A percentile compares a stretch with the other conserved stretches of the same genome.
These are phyloP conservation scores for Vanilla planifolia DNA, from an alignment of 106 monocot genomes.

Conservation along the genomic window DNA sequence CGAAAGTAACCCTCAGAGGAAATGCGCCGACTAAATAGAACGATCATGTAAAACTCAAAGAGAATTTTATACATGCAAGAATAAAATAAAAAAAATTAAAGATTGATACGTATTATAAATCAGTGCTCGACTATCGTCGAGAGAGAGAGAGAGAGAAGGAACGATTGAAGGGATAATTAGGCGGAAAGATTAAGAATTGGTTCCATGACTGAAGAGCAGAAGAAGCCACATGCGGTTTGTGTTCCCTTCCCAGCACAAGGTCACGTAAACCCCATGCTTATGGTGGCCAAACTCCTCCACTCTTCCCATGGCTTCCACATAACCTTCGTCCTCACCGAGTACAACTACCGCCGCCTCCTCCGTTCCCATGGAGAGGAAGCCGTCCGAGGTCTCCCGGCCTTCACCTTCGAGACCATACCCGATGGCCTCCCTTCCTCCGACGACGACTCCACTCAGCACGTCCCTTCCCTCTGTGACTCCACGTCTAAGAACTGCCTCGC, in stretches of 20 bases:
- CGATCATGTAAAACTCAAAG: too few species aligned
- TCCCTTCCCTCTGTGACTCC: slow-evolving; percentile 11
- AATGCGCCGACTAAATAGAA: too few species aligned
- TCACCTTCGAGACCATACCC: slow-evolving; percentile 12
- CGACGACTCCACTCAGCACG: slow-evolving; percentile 11
- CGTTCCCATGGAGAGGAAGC: neutral
- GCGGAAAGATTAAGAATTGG: too few species aligned
- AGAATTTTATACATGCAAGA: too few species aligned
- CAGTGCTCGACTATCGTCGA: too few species aligned
- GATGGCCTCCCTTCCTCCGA: slow-evolving; percentile 14
- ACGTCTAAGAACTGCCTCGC: slow-evolving; percentile 7
- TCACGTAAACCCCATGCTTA: slow-evolving; percentile 12
- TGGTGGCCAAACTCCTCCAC: slow-evolving; percentile 19
- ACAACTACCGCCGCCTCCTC: slow-evolving; percentile 12
- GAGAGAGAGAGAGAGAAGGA: too few species aligned
- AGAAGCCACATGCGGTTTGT: slow-evolving; percentile 15
- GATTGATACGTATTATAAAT: too few species aligned
- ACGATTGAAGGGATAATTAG: too few species aligned
- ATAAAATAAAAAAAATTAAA: too few species aligned
- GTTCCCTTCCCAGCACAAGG: slow-evolving; percentile 15
- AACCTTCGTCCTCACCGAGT: slow-evolving; percentile 11
- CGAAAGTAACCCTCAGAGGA: too few species aligned
- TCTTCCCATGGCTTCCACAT: slow-evolving; percentile 8
- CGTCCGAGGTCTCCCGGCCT: neutral
- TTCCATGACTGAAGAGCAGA: too few species aligned